A percentile compares a stretch with the other conserved stretches of the same genome.
These are phyloP conservation scores for Phytophthora aleatoria DNA, from an alignment of 352 stramenopile species.

Conservation along the genomic window DNA sequence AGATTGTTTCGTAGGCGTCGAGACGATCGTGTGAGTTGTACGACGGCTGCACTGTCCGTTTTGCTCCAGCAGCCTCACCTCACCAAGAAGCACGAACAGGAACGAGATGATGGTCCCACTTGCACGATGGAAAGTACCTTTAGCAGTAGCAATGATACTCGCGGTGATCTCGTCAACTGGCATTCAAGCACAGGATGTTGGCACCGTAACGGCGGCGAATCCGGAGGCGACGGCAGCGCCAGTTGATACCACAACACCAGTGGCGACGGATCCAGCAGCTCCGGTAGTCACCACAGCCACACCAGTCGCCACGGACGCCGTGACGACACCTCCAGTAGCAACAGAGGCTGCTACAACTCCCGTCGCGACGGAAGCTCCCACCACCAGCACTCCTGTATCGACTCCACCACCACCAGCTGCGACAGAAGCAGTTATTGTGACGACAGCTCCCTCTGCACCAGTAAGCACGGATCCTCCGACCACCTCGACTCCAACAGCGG, in stretches of 20 bases:
- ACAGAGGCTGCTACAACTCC: conserved; percentile 18
- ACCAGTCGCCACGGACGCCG: conserved; percentile 15
- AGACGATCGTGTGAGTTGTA: conserved; percentile 5
- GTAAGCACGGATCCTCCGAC: conserved; percentile 6
- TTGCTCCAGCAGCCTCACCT: not conserved
- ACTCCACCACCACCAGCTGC: conserved; percentile 1
- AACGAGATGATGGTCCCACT: conserved; percentile 25
- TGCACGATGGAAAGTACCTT: conserved; percentile 14
- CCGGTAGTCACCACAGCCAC: conserved; percentile 1
- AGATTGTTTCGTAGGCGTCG: conserved; percentile 20
- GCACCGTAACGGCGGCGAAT: conserved; percentile 8
- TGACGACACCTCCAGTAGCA: conserved; percentile 8
- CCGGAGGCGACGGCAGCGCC: conserved; percentile 12
- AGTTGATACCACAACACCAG: conserved; percentile 5
- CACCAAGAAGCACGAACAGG: conserved; percentile 12
- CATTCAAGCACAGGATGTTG: conserved; percentile 24
- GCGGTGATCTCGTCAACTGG: conserved; percentile 11
- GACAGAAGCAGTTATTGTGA: conserved; percentile 2
- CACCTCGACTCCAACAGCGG: conserved; percentile 7
- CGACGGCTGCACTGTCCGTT: conserved; percentile 17
- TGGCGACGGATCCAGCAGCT: conserved; percentile 6
- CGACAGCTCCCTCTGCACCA: not conserved
- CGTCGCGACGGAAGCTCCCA: conserved; percentile 7
- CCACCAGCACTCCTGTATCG: conserved; percentile 2
- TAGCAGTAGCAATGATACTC: conserved; percentile 14